These are phyloP conservation scores for Pythium dissimile DNA, from an alignment of 352 stramenopile genomes.

Conservation along the genomic window DNA sequence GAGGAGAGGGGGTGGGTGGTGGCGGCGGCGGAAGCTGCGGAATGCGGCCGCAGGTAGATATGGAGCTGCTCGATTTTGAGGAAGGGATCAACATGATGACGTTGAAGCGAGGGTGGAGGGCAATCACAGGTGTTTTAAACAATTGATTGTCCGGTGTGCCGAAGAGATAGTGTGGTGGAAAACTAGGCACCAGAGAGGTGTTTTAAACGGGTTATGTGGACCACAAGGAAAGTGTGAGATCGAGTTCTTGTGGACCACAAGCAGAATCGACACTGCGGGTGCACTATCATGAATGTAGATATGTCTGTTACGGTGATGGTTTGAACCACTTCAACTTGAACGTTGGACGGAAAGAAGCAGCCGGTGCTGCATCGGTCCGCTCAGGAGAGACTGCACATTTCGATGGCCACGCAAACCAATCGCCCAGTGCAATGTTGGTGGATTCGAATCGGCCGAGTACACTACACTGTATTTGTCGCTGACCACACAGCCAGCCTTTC, in stretches of 20 bases:
- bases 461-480: too few relatives aligned
- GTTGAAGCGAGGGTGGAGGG: constrained; percentile 6
- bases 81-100: not conserved
- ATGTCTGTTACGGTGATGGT: not conserved
- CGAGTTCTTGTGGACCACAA: constrained; percentile 4
- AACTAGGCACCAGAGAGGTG: not conserved
- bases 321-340: not conserved
- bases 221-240: not conserved
- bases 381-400: not conserved
- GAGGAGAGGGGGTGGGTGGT: not conserved
- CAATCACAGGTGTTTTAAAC: constrained; percentile 14
- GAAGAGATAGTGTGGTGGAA: not conserved
- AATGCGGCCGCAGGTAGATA: not conserved
- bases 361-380: not conserved
- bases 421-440: not conserved
- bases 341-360: not conserved
- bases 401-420: too few relatives aligned
- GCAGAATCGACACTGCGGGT: not conserved
- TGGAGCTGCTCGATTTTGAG: not conserved
- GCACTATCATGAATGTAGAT: not conserved
- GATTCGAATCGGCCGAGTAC: too few relatives aligned
- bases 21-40: not conserved
- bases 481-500: too few relatives aligned
- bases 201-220: not conserved
- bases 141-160: not conserved